Conservation (phyloP, 73 alveolate genomes). For the Blepharisma stoltei region DNA sequence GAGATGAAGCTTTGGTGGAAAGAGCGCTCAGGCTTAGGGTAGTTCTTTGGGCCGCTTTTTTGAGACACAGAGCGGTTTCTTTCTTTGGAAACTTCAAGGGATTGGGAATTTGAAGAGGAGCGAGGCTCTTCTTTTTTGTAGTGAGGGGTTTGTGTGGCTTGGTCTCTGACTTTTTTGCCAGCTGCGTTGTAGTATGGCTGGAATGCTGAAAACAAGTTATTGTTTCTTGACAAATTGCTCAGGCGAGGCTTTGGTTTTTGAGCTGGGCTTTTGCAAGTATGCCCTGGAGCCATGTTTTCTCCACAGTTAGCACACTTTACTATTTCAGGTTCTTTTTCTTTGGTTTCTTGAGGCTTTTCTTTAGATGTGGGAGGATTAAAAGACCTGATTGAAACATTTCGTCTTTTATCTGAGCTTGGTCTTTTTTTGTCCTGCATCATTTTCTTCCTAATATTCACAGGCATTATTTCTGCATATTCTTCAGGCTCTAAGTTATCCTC, state of each 20-base stretch:
- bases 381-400: conserved; percentile 16
- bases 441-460: not conserved
- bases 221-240: not conserved
- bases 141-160: conserved; percentile 17
- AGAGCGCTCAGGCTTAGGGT: no score
- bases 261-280: not conserved
- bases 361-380: not conserved
- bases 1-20: no score
- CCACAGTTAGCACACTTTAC: conserved; percentile 10
- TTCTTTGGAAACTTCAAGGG: no score
- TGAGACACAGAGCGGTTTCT: no score
- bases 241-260: conserved; percentile 7
- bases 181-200: conserved; percentile 26
- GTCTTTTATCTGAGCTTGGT: not conserved
- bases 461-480: not conserved
- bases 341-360: no score
- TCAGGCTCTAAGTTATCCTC: conserved; percentile 28
- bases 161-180: conserved; percentile 26
- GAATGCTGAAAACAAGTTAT: not conserved
- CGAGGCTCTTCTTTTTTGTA: no score
- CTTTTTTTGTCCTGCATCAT: conserved; percentile 7
- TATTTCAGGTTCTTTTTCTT: not conserved
- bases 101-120: no score
- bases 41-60: no score
- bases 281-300: not conserved